These are phyloP conservation scores for Decorospora gaudefroyi DNA, from an alignment of 2,329 filamentous ascomycete genomes.

Conservation along the genomic window DNA sequence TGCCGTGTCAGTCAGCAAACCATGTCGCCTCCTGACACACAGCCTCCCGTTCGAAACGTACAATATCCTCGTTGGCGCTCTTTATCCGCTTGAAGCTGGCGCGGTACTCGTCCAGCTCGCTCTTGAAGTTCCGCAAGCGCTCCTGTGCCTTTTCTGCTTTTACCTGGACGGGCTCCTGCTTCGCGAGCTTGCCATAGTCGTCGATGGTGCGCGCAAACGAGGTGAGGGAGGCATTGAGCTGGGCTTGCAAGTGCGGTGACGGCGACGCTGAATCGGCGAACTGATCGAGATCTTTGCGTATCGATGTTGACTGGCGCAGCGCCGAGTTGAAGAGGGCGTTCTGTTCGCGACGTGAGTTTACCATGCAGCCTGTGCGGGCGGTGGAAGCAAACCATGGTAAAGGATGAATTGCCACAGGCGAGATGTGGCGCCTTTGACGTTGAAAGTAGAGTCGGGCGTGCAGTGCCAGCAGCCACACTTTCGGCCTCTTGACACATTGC, in stretches of 20 bases:
- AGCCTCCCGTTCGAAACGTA: constrained; percentile 41
- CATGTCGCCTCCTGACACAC: neutral
- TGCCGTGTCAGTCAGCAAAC: constrained; percentile 7
- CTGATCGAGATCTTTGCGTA: constrained; percentile 74
- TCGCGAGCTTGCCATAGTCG: constrained; percentile 83
- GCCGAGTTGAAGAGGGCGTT: constrained; percentile 86
- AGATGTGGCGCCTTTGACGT: too few species aligned
- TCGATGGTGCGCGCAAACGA: constrained; percentile 88
- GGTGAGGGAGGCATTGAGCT: constrained; percentile 60
- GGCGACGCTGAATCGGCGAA: constrained; percentile 65
- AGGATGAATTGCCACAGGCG: too few species aligned
- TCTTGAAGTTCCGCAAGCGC: constrained; percentile 81
- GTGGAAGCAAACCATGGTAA: constrained; percentile 28
- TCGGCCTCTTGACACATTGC: constrained; percentile 40
- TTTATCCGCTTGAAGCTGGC: constrained; percentile 77
- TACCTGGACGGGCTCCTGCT: constrained; percentile 84
- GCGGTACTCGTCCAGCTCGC: constrained; percentile 79
- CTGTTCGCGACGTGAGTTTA: constrained; percentile 50
- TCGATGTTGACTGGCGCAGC: constrained; percentile 78
- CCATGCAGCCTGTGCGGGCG: neutral
- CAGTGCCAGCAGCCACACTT: constrained; percentile 23
- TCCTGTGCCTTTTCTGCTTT: constrained; percentile 92
- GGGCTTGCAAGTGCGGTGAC: constrained; percentile 65
- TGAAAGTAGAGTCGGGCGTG: too few species aligned
- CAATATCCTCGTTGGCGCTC: constrained; percentile 73